Base-by-base conservation (phyloP, 2,329 filamentous ascomycete genomes). In the Cladosporium oxysporum region DNA sequence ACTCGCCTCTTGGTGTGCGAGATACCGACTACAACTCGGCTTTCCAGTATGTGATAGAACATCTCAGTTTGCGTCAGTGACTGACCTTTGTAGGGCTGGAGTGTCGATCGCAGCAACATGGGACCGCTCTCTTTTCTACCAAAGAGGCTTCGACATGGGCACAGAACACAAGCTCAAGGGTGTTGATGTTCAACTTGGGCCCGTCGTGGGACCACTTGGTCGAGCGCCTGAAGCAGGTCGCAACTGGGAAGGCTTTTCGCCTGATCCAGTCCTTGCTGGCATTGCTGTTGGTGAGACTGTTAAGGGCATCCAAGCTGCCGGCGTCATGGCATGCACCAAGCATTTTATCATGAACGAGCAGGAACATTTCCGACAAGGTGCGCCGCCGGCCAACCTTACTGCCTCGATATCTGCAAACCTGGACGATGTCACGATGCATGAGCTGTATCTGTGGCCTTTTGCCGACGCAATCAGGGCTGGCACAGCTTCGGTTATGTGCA, bases 41-140 rank as follows among this genome's bases (percentile, higher is more conserved):
- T 0, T 96, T 95, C 71, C 93, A 93, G 52, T 55, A 55, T 31
- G 29, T 55, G 28, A 21, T 8, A 1, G 16, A 10, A 18, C 18
- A 29, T 2, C 7, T 31, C 5, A 8, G n/a, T 3, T 7, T n/a
- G 0, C 7, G 21, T n/a, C 28, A 11, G 18, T 33, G 5, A 21
- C 52, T 55, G 28, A 55, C 28, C 1, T 33, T 21, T 21, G 29
- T 18, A 55, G 52, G 0, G 92, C 93, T 8, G 93, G 92, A 10
- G 85, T 97, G 68, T 97, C 93, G 0, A 90, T 93, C 0, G 93
- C 92, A 1, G 77, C 79, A n/a, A 91, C 92, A 2, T 82, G 79
- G 78, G 77, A 82, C 52, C 73, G 74, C 16, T 53, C 71, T 18
- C 71, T 81, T 1, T 72, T 74, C 11, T 71, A 74, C n/a, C 66